Evolutionary conservation across 2,329 filamentous ascomycete species (phyloP).

Genomic region (Colletotrichum sansevieriae): DNA sequence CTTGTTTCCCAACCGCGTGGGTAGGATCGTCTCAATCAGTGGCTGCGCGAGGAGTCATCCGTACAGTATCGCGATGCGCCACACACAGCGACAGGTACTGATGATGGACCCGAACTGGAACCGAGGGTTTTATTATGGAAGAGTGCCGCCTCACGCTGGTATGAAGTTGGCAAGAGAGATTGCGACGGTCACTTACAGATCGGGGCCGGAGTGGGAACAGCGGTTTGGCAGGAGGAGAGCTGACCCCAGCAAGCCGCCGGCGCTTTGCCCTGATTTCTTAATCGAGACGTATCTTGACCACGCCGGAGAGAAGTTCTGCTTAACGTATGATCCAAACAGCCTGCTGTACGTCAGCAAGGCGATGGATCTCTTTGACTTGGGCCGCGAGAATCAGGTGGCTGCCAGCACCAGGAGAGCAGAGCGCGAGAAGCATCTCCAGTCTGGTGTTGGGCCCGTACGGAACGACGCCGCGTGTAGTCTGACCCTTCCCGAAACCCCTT

Average conservation of each 20-base stretch:
- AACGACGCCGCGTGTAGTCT: conserved; percentile 76
- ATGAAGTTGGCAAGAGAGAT: conserved; percentile 99
- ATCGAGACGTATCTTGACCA: conserved; percentile 99
- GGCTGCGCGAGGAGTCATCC: conserved; percentile 95
- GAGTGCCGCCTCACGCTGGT: conserved; percentile 89
- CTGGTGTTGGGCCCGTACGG: conserved; percentile 51
- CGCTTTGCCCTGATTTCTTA: conserved; percentile 95
- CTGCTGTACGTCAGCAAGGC: conserved; percentile 97
- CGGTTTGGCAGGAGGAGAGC: conserved; percentile 90
- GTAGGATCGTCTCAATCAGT: conserved; percentile 87
- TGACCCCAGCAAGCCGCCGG: conserved; percentile 87
- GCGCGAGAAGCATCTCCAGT: conserved; percentile 69
- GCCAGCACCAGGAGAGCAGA: conserved; percentile 72
- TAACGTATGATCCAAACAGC: conserved; percentile 97
- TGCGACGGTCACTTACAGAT: conserved; percentile 96
- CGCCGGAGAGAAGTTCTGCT: conserved; percentile 96
- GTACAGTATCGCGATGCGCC: conserved; percentile 98
- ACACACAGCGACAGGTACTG: conserved; percentile 95
- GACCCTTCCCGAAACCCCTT: conserved; percentile 85
- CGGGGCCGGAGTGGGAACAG: conserved; percentile 97
- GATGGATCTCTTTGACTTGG: conserved; percentile 98
- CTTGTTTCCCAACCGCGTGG: conserved; percentile 85
- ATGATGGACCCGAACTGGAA: conserved; percentile 99
- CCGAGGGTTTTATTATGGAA: conserved; percentile 91
- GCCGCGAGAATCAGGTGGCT: conserved; percentile 75